A percentile compares a stretch with the other conserved stretches of the same genome.
These are phyloP conservation scores for Cichorium intybus DNA, from an alignment of 140 eudicot species.

Conservation along the genomic window DNA sequence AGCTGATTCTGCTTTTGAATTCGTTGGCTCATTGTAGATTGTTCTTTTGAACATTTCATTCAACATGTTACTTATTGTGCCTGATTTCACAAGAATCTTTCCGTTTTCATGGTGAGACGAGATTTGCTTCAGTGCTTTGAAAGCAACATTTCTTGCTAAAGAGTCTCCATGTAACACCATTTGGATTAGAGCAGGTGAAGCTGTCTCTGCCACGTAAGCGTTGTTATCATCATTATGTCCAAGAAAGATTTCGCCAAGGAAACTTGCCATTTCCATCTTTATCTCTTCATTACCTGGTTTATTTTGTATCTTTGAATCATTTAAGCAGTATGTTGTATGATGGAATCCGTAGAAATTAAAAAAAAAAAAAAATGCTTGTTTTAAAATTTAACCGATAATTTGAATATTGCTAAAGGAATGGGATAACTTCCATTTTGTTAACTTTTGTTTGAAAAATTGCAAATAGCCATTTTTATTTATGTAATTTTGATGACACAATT, in stretches of 20 bases:
- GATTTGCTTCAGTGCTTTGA: conserved; percentile 57
- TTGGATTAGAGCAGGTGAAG: conserved; percentile 47
- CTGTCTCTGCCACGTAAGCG: conserved; percentile 44
- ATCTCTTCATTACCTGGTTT: conserved; percentile 57
- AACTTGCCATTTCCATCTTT: conserved; percentile 61
- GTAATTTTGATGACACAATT: not conserved
- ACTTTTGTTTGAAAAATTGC: not conserved
- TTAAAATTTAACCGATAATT: too few relatives aligned
- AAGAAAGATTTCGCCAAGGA: conserved; percentile 48
- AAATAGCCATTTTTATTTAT: not conserved
- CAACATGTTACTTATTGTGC: conserved; percentile 42
- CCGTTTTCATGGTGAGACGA: conserved; percentile 48
- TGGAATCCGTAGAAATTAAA: not conserved
- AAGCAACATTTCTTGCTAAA: conserved; percentile 46
- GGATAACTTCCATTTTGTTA: not conserved
- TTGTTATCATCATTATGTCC: conserved; percentile 56
- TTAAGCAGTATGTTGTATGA: not conserved
- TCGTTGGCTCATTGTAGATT: conserved; percentile 40
- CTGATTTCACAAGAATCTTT: conserved; percentile 47
- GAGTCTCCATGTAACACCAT: conserved; percentile 56
- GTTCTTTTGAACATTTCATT: conserved; percentile 49
- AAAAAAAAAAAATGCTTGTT: too few relatives aligned
- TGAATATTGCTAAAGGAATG: not conserved
- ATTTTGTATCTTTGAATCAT: conserved; percentile 7
- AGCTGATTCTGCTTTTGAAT: conserved; percentile 59